Evolutionary conservation across 2,329 filamentous ascomycete species (phyloP), one percentile per base, ranked within the genome.

Genomic region (Fusarium sp.): DNA sequence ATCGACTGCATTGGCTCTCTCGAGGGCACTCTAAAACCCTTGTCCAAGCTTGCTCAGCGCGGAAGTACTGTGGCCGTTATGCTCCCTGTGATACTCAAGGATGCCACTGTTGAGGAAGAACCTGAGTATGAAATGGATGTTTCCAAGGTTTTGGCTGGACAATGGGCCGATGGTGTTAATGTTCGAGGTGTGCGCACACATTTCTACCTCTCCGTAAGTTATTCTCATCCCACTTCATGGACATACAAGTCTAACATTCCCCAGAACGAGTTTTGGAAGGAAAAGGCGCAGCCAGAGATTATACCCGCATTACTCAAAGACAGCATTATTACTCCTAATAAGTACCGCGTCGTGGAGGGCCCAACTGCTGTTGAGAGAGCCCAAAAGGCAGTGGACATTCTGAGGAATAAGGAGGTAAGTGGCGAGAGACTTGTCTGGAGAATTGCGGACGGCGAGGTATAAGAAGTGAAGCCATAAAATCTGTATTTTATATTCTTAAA

Each of bases 41-140:
- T 90, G 32, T 79, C 81, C 7, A 80, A 80, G 65, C 77, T 90
- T 23, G 86, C 84, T 0, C 75, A 80, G 58, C 73, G 52, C 2
- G 85, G 85, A 0, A 76, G 80, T 6, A 85, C 76, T 23, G 85
- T 90, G 0, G 88, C 87, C 0, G 76, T 89, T 17, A 81, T 90
- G 76, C 74, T 91, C 7, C 88, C 88, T 0, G 82, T 89, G 17
- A 86, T 90, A 56, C 66, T 88, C 43, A 80, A 76, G 42, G 83
- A 88, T 62, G 82, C 86, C 0, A 82, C 78, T 0, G 78, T 81
- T 6, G 78, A 77, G 1, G 76, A 81, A 19, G 77, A 75, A 58
- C 86, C 87, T 0, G 79, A 83, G 62, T 89, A 87, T 55, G 79
- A 79, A 34, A 86, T 87, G 83, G 84, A 87, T 48, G 82, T 82